Evolutionary conservation across 306 rosid species (phyloP).

Genomic region (Cicer pinnatifidum): DNA sequence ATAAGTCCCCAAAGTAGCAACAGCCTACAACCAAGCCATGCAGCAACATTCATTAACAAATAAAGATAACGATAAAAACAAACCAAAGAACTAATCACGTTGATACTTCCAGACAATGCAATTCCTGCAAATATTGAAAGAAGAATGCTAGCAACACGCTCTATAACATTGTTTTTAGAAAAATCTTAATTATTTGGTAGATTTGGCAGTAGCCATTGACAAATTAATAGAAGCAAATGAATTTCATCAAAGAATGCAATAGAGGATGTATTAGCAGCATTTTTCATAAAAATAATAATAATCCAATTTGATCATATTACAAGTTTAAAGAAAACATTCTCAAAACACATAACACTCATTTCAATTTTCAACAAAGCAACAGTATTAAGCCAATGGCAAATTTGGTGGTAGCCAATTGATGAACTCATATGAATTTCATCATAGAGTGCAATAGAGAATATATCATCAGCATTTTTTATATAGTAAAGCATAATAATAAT

Average conservation of each 20-base stretch:
- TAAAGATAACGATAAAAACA: conserved; percentile 3
- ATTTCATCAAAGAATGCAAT: background rate
- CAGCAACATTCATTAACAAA: conserved; percentile 21
- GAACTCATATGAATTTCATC: background rate
- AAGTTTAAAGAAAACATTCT: background rate
- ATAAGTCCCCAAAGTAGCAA: conserved; percentile 93
- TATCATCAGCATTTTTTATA: background rate
- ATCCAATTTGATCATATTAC: background rate
- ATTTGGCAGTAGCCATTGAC: background rate
- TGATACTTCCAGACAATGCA: conserved; percentile 22
- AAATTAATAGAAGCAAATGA: background rate
- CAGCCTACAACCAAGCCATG: conserved; percentile 62
- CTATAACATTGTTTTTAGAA: background rate
- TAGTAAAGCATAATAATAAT: background rate
- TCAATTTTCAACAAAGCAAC: background rate
- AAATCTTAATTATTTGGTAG: background rate
- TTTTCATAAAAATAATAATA: background rate
- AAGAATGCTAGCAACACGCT: conserved; percentile 2
- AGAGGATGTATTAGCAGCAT: background rate
- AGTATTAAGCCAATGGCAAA: background rate
- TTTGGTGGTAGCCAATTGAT: background rate
- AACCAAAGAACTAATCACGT: conserved; percentile 24
- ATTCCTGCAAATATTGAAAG: conserved; percentile 33
- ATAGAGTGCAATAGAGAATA: background rate
- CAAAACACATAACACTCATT: background rate